These are phyloP conservation scores for Claviceps pazoutovae DNA, from an alignment of 2,329 filamentous ascomycete species.

Conservation along the genomic window DNA sequence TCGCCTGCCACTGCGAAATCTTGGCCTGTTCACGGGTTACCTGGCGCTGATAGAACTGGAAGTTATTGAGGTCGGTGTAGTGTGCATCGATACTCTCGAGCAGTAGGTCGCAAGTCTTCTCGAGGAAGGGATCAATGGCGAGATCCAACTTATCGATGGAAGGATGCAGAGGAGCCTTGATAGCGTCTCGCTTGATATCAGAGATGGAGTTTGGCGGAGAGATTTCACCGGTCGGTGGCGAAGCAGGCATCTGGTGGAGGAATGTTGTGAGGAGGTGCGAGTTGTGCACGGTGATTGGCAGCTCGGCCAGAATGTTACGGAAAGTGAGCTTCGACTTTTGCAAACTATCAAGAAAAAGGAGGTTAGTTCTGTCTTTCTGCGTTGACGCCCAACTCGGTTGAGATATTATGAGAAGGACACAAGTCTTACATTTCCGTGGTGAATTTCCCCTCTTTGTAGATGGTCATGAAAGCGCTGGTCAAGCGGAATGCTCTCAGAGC, in stretches of 20 bases:
- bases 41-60: slow-evolving; percentile 90
- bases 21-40: slow-evolving; percentile 89
- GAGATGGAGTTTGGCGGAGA: slow-evolving; percentile 66
- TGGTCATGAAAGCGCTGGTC: slow-evolving; percentile 73
- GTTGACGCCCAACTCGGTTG: neutral
- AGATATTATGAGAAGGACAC: neutral
- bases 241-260: slow-evolving; percentile 75
- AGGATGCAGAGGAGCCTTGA: slow-evolving; percentile 57
- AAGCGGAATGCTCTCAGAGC: slow-evolving; percentile 86
- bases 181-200: slow-evolving; percentile 55
- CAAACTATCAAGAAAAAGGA: slow-evolving; percentile 40
- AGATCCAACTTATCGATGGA: slow-evolving; percentile 85
- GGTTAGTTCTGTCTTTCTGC: neutral
- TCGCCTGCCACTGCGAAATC: slow-evolving; percentile 90
- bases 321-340: slow-evolving; percentile 90
- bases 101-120: slow-evolving; percentile 94
- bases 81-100: slow-evolving; percentile 95
- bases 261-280: slow-evolving; percentile 92
- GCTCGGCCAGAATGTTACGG: slow-evolving; percentile 84
- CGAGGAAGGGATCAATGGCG: slow-evolving; percentile 90
- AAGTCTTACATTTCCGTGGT: slow-evolving; percentile 72
- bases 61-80: slow-evolving; percentile 98
- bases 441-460: slow-evolving; percentile 96
- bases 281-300: slow-evolving; percentile 86
- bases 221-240: slow-evolving; percentile 48